Percentiles rank a stretch among this genome's conserved stretches.
These are phyloP conservation scores for Erythrobasidium hasegawianum DNA, from an alignment of 1,284 basidiomycete genomes.

Conservation along the genomic window DNA sequence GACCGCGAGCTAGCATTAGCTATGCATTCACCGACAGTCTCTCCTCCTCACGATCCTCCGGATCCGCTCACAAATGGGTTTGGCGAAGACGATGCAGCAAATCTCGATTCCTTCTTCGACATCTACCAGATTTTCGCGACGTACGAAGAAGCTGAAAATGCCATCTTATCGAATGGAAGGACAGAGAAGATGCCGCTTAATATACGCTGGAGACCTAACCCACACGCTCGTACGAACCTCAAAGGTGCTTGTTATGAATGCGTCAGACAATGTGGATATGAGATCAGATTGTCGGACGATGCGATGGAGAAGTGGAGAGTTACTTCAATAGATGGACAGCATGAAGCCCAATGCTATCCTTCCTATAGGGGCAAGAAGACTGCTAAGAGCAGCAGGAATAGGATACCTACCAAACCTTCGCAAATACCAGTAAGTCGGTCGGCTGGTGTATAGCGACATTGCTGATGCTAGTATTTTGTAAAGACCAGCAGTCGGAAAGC, in stretches of 20 bases:
- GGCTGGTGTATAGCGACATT: no score
- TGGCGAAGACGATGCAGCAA: neutral
- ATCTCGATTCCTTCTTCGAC: slow-evolving; percentile 17
- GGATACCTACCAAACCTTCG: neutral
- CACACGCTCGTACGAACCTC: neutral
- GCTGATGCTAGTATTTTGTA: no score
- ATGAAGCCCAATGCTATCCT: neutral
- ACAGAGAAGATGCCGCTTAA: slow-evolving; percentile 9
- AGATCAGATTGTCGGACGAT: slow-evolving; percentile 23
- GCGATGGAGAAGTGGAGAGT: slow-evolving; percentile 9
- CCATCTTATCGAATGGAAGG: slow-evolving; percentile 18
- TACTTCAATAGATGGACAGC: neutral
- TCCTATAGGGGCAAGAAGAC: neutral
- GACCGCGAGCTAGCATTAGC: neutral
- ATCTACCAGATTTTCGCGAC: slow-evolving; percentile 29
- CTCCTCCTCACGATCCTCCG: neutral
- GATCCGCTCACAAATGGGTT: neutral
- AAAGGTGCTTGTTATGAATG: slow-evolving; percentile 23
- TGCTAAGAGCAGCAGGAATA: neutral
- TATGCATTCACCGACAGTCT: neutral
- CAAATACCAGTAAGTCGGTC: no score
- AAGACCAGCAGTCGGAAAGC: neutral
- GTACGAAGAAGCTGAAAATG: slow-evolving; percentile 21
- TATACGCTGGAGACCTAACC: slow-evolving; percentile 16
- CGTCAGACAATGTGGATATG: slow-evolving; percentile 22